These are phyloP conservation scores for Grosmannia huntii DNA, from an alignment of 2,329 filamentous ascomycete genomes.

Conservation along the genomic window DNA sequence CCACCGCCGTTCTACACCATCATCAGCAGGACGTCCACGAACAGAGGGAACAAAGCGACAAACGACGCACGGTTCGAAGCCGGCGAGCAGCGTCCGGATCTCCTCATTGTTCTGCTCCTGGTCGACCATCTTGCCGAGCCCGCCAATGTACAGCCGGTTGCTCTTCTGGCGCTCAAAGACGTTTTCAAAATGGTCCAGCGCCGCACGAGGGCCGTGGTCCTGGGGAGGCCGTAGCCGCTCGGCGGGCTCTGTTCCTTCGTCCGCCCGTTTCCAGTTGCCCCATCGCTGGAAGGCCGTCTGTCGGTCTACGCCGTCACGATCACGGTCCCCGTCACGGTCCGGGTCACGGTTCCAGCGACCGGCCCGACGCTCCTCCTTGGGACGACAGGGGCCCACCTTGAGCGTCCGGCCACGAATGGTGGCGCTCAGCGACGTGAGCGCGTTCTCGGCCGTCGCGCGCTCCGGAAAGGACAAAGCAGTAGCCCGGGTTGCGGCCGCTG, in stretches of 20 bases:
- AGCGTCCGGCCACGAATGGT: constrained; percentile 44
- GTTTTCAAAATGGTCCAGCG: constrained; percentile 20
- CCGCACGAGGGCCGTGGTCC: constrained; percentile 9
- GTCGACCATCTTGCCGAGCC: constrained; percentile 34
- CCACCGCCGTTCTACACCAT: constrained; percentile 21
- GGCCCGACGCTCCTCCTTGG: constrained; percentile 24
- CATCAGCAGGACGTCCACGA: neutral
- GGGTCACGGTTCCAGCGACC: constrained; percentile 4
- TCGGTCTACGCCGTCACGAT: constrained; percentile 10
- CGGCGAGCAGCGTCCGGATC: constrained; percentile 32
- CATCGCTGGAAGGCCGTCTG: constrained; percentile 24
- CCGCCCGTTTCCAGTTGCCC: constrained; percentile 27
- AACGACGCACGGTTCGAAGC: constrained; percentile 28
- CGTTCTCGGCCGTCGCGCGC: constrained; percentile 41
- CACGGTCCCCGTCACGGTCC: neutral
- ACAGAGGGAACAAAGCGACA: neutral
- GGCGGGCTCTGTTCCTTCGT: neutral
- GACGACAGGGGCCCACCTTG: constrained; percentile 52
- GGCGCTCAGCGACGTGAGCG: constrained; percentile 42
- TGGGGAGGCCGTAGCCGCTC: neutral
- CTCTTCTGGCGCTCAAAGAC: constrained; percentile 17
- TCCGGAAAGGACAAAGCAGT: constrained; percentile 56
- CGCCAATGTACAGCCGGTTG: constrained; percentile 36
- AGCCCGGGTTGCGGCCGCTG: constrained; percentile 56
- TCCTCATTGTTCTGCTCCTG: constrained; percentile 33